phyloP scores from a whole-genome alignment of 2,329 filamentous ascomycete species.

The Hortaea werneckii region DNA sequence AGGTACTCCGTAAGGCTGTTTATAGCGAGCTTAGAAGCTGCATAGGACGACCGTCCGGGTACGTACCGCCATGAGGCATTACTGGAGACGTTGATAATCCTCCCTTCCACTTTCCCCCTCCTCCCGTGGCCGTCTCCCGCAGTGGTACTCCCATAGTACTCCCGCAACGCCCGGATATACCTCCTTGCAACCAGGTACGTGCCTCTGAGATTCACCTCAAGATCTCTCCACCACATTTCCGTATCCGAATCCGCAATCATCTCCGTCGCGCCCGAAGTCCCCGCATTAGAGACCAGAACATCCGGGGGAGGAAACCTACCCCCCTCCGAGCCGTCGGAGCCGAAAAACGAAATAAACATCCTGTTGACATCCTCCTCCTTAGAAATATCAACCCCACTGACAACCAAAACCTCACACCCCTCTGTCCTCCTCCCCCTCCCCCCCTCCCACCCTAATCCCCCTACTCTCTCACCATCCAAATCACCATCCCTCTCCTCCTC shows the following conservation, averaged over 20 bases:
- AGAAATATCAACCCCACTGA: slow-evolving; percentile 1
- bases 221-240: slow-evolving; percentile 9
- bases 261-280: neutral
- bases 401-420: too few relatives aligned
- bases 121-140: too few relatives aligned
- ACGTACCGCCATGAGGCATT: slow-evolving; percentile 25
- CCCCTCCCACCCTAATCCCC: too few relatives aligned
- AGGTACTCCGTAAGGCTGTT: slow-evolving; percentile 37
- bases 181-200: slow-evolving; percentile 12
- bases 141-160: slow-evolving; percentile 19
- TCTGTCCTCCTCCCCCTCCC: too few relatives aligned
- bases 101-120: slow-evolving; percentile 11
- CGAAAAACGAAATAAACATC: too few relatives aligned
- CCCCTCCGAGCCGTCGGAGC: neutral
- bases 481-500: too few relatives aligned
- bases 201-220: slow-evolving; percentile 41
- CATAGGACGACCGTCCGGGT: slow-evolving; percentile 34
- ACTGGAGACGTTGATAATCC: slow-evolving; percentile 32
- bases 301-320: neutral
- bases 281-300: slow-evolving; percentile 6
- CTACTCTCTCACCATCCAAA: too few relatives aligned
- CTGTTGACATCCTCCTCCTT: too few relatives aligned
- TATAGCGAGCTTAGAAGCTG: slow-evolving; percentile 35
- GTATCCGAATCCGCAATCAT: slow-evolving; percentile 3
- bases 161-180: neutral